These are phyloP conservation scores for Magnaporthiopsis rhizophila DNA, from an alignment of 2,329 filamentous ascomycete species.

Conservation along the genomic window DNA sequence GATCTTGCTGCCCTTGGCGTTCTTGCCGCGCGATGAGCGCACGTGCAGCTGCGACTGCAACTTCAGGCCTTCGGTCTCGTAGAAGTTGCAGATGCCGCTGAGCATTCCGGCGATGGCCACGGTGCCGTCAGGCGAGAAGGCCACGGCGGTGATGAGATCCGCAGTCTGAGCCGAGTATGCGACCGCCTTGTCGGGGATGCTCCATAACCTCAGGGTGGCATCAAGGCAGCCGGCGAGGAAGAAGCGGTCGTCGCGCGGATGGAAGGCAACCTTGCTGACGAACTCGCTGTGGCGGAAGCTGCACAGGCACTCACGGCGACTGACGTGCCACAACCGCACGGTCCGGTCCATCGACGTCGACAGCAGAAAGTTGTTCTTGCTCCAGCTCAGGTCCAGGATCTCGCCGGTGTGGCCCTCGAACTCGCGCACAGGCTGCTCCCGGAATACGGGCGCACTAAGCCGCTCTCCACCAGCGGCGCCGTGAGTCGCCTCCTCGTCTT, in stretches of 20 bases:
- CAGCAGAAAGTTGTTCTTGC: constrained; percentile 95
- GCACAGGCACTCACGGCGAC: constrained; percentile 75
- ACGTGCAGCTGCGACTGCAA: constrained; percentile 82
- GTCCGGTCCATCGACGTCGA: constrained; percentile 99
- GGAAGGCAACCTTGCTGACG: constrained; percentile 89
- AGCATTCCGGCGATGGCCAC: constrained; percentile 82
- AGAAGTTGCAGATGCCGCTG: constrained; percentile 80
- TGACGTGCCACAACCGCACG: constrained; percentile 88
- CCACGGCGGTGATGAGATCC: constrained; percentile 89
- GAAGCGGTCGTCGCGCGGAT: constrained; percentile 91
- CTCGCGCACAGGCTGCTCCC: constrained; percentile 66
- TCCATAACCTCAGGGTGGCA: constrained; percentile 83
- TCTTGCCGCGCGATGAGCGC: constrained; percentile 84
- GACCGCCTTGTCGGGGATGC: constrained; percentile 91
- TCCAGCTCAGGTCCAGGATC: constrained; percentile 90
- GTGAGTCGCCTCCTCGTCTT: constrained; percentile 45
- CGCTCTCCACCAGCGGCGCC: constrained; percentile 42
- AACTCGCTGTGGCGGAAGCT: constrained; percentile 94
- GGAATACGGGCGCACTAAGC: constrained; percentile 86
- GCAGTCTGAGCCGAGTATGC: constrained; percentile 70
- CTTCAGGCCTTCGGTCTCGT: constrained; percentile 85
- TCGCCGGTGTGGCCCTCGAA: constrained; percentile 80
- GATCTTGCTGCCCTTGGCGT: constrained; percentile 94
- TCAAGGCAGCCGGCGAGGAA: constrained; percentile 92
- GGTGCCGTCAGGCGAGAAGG: constrained; percentile 88